Base-by-base conservation (phyloP, 202 grass and related monocot genomes). In the Panicum hallii region DNA sequence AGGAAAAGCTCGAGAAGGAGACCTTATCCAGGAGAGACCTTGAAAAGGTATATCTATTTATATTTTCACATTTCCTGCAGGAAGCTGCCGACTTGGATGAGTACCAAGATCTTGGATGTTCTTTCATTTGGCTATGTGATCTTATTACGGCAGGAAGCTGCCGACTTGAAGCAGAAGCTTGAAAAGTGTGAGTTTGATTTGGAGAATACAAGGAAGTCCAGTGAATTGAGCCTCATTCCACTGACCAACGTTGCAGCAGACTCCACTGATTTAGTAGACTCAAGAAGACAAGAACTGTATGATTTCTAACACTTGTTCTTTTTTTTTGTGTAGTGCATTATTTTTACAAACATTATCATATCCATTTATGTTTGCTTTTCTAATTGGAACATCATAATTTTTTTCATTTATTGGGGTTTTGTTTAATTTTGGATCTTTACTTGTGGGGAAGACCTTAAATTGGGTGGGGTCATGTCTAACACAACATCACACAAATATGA, bases 1-100 rank as follows among this genome's bases (percentile, higher is more conserved):
- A 96, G 86, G 91, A 94, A 77, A 96, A 91, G 69, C 90, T 99
- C 68, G 93, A 91, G 88, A 92, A 88, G 28, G 97, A 99, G 88
- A 45, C 72, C 53, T 91, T 86, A 64, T 58, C 80, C 34, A 91
- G 90, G 84, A 88, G 72, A 60, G 87, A 91, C 75, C 75, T 91
- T 85, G 97, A 99, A 83, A 94, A 88, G 86, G 97, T 99, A 86
- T 74, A 42, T 72, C 9, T 74, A 44, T 8, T 53, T n/a, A 53
- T 85, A 53, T 47, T 81, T 77, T 58, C 17, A 60, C 67, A 40
- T 14, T 80, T 68, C 43, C 45, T 22, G 34, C 62, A n/a, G n/a
- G n/a, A n/a, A n/a, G n/a, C n/a, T n/a, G n/a, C n/a, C n/a, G n/a
- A n/a, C n/a, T n/a, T n/a, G n/a, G n/a, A n/a, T n/a, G n/a, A n/a